Percentiles rank a stretch among this genome's conserved stretches.
Conservation (phyloP, 176 grass and related monocot species). For the Carex kokanica region DNA sequence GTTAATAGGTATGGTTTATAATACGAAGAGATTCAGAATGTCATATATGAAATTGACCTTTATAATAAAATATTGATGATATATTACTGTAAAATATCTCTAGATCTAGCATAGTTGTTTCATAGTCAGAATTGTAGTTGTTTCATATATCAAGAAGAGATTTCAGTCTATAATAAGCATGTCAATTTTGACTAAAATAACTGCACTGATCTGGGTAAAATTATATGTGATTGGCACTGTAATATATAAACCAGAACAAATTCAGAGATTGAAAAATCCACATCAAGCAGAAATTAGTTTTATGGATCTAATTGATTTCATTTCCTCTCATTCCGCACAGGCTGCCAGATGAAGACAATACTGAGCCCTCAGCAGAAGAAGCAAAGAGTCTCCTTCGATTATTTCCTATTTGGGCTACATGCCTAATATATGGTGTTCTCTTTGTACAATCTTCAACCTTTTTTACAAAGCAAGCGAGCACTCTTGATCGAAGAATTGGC, state of each 20-base stretch:
- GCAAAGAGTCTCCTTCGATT: slow-evolving; percentile 28
- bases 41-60: neutral
- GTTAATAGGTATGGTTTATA: neutral
- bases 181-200: neutral
- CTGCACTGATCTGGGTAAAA: neutral
- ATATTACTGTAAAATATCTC: neutral
- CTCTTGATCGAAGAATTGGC: slow-evolving; percentile 53
- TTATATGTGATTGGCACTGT: neutral
- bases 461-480: slow-evolving; percentile 73
- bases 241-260: neutral
- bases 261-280: neutral
- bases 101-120: neutral
- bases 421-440: slow-evolving; percentile 41
- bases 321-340: neutral
- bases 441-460: slow-evolving; percentile 47
- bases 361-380: slow-evolving; percentile 20
- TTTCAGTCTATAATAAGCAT: too few species aligned
- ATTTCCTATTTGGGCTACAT: slow-evolving; percentile 52
- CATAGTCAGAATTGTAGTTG: too few species aligned
- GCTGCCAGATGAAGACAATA: neutral
- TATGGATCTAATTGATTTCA: neutral
- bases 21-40: neutral
- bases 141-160: too few species aligned
- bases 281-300: neutral
- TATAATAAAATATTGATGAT: neutral